Base-by-base conservation (phyloP, 1,139 yeast genomes). In the Candida sojae region DNA sequence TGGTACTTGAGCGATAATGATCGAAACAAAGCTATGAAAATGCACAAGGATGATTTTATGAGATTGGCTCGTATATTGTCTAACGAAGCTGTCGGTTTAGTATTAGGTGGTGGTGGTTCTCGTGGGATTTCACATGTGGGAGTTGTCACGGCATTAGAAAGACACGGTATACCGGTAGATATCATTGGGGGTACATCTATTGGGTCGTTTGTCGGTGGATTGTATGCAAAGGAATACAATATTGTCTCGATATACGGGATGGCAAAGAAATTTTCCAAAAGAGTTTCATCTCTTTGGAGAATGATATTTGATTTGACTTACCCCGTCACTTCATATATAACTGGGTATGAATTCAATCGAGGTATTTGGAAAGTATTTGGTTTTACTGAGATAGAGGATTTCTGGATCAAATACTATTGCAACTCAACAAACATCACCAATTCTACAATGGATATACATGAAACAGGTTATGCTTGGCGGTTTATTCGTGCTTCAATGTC, bases 311-410 rank as follows among this genome's bases (percentile, higher is more conserved):
- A 93, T 62, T 68, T 93, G 56, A 93, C 99, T 0, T 88, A 92
- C 62, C 99, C 99, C 0, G 86, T 90, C 0, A 91, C 97, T 0
- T 88, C 98, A 0, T 93, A 93, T 62, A 88, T 96, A 10, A 93
- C 99, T 0, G 99, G 99, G 1, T 96, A 93, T 67, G 98, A 91
- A 64, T 93, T 93, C 66, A 93, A 93, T 64, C 77, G 98, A 57
- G 98, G 99, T 43, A 84, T 93, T 17, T 93, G 98, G 97, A 93
- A 93, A 64, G 82, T 90, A 0, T 88, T 93, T 70, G 98, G 98
- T 0, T 95, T 90, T 54, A 78, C 86, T 23, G 86, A 96, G 59
- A 89, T 93, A 55, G 99, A 93, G 62, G 99, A 93, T 63, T 92
- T 93, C 64, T 93, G 99, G 99, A 78, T 93, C 50, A 83, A 80